Evolutionary conservation across 768 basidiomycete genomes (phyloP).

Genomic region (Agaricus blazei): DNA sequence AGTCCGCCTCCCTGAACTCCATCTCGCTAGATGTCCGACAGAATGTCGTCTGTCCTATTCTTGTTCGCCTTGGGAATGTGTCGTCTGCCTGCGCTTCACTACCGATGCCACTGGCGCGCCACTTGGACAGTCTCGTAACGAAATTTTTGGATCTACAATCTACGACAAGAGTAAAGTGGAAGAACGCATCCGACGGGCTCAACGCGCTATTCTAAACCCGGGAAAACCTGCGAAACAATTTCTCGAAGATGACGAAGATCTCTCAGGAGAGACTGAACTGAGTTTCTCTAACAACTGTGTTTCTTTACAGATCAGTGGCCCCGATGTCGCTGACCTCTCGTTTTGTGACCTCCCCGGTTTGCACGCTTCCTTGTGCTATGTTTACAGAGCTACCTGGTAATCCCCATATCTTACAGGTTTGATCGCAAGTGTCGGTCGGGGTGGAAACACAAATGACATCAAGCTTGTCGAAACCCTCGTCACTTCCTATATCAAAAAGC

Average conservation of each 20-base stretch:
- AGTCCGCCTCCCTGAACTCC: not conserved
- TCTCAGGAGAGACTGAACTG: constrained; percentile 10
- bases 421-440: constrained; percentile 49
- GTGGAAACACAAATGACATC: constrained; percentile 51
- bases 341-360: constrained; percentile 61
- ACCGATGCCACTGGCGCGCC: constrained; percentile 33
- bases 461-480: constrained; percentile 56
- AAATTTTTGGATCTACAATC: constrained; percentile 45
- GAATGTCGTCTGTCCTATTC: constrained; percentile 49
- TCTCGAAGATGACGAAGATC: constrained; percentile 28
- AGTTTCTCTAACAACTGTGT: constrained; percentile 50
- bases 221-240: constrained; percentile 26
- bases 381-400: not conserved
- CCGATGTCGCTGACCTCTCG: constrained; percentile 56
- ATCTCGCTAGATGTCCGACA: constrained; percentile 43
- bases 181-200: constrained; percentile 62
- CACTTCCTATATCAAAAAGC: constrained; percentile 51
- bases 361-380: not conserved
- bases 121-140: constrained; percentile 31
- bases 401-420: constrained; percentile 34
- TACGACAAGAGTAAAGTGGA: constrained; percentile 50
- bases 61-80: constrained; percentile 41
- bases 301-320: constrained; percentile 48
- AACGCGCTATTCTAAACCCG: constrained; percentile 63
- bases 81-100: constrained; percentile 40